Conservation (phyloP, 2,329 filamentous ascomycete species). For the Aspergillus piperis region DNA sequence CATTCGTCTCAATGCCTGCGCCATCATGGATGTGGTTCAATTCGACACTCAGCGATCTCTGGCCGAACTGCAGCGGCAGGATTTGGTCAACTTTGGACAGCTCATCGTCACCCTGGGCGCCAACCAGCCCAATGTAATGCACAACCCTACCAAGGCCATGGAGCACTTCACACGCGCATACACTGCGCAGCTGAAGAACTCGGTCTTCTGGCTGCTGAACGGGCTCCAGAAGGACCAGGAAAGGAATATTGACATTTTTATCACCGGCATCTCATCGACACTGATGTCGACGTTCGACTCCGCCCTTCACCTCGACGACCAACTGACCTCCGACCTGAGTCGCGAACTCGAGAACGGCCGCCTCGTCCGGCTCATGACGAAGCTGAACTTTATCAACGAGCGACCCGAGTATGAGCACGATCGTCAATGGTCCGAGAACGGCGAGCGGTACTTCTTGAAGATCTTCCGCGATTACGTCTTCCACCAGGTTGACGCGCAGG, state of each 20-base stretch:
- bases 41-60: slow-evolving; percentile 70
- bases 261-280: slow-evolving; percentile 75
- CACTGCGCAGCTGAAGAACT: slow-evolving; percentile 74
- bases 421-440: slow-evolving; percentile 83
- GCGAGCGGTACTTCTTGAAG: slow-evolving; percentile 88
- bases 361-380: slow-evolving; percentile 75
- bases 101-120: slow-evolving; percentile 81
- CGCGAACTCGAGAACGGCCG: slow-evolving; percentile 89
- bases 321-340: slow-evolving; percentile 68
- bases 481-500: slow-evolving; percentile 86
- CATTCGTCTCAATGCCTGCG: slow-evolving; percentile 83
- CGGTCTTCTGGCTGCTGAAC: slow-evolving; percentile 77
- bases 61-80: slow-evolving; percentile 80
- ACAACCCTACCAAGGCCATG: slow-evolving; percentile 69
- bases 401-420: slow-evolving; percentile 81
- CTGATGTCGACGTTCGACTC: slow-evolving; percentile 75
- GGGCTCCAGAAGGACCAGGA: slow-evolving; percentile 65
- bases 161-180: slow-evolving; percentile 78
- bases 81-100: slow-evolving; percentile 80
- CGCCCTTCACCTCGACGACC: slow-evolving; percentile 76
- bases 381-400: slow-evolving; percentile 86
- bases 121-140: slow-evolving; percentile 59
- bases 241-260: slow-evolving; percentile 72
- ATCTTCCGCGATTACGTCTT: slow-evolving; percentile 97
- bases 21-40: slow-evolving; percentile 84